Evolutionary conservation across 108 stramenopile genomes (phyloP), one percentile per base, ranked within the genome.

Genomic region (Hondaea fermentalgiana): DNA sequence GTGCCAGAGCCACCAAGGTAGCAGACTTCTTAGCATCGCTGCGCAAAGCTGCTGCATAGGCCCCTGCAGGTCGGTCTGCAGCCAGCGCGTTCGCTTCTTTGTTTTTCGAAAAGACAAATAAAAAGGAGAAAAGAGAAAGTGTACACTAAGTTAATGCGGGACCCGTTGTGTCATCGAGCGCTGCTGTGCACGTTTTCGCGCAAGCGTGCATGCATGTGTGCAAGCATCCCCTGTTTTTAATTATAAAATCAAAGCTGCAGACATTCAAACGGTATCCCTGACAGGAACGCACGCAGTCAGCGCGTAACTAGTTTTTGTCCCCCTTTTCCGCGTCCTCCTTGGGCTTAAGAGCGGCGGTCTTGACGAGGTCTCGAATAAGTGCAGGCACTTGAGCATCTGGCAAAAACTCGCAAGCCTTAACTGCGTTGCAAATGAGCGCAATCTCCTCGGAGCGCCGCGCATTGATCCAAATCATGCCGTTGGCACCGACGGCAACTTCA

Each of bases 401-500:
- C 6, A 23, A 16, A 45, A 53, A 53, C 76, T 83, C 76, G 51
- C 49, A 83, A 12, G 76, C 76, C 45, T 53, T 47, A 3, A 83
- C 28, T 14, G 76, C 76, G 51, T 83, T 83, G 51, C 45, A 53
- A 83, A 83, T 83, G 49, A 83, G 49, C 12, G 51, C 49, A 83
- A 83, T 83, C 51, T 83, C 76, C 23, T 83, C 76, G 8, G 45
- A 21, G 12, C 51, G 45, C n/a, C 49, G 43, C 25, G 76, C 76
- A 45, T 83, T 83, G 23, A 89, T 45, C 89, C 89, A 89, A 51
- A 89, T 3, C 23, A 58, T 5, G 19, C 89, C 89, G 28, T 89
- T 89, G 5, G 59, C 87, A 6, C 89, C 89, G 21, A 87, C 72
- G 28, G 87, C 87, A 45, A 89, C 35, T 51, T 89, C 89, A 23